These are phyloP conservation scores for Gossypium raimondii DNA, from an alignment of 345 rosid species.

Conservation along the genomic window DNA sequence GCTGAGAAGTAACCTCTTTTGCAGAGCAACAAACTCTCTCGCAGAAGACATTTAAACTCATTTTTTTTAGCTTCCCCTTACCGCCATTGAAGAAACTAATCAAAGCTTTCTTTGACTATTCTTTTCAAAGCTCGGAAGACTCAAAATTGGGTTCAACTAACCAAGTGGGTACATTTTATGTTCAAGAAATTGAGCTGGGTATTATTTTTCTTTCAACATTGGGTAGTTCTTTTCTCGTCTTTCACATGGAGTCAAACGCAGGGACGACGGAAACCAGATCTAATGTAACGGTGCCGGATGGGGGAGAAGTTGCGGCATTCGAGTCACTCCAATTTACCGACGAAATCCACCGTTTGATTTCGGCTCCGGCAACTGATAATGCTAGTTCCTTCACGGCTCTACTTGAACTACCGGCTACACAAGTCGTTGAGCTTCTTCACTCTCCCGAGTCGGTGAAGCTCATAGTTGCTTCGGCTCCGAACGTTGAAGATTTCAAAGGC, in stretches of 20 bases:
- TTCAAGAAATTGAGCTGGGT: conserved; percentile 5
- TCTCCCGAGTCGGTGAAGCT: conserved; percentile 35
- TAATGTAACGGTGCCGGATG: conserved; percentile 17
- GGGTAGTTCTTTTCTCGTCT: background rate
- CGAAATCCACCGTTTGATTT: conserved; percentile 45
- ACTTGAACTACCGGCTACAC: conserved; percentile 57
- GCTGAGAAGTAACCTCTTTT: conserved; percentile 20
- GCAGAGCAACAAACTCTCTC: conserved; percentile 2
- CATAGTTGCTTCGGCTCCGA: background rate
- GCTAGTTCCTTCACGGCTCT: conserved; percentile 60
- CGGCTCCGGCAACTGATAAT: conserved; percentile 37
- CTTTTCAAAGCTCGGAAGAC: background rate
- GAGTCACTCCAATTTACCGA: conserved; percentile 48
- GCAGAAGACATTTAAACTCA: background rate
- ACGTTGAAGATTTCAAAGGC: conserved; percentile 23
- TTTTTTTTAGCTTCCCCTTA: conserved; percentile 1
- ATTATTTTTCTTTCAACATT: background rate
- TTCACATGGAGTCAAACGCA: conserved; percentile 35
- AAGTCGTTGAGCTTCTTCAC: conserved; percentile 62
- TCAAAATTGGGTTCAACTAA: conserved; percentile 11
- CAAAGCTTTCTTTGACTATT: background rate
- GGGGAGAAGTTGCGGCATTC: conserved; percentile 27
- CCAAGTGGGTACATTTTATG: background rate
- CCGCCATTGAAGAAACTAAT: conserved; percentile 13
- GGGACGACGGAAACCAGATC: conserved; percentile 44